Conservation (phyloP, 495 filamentous ascomycete species). For the Podospora anserina region DNA sequence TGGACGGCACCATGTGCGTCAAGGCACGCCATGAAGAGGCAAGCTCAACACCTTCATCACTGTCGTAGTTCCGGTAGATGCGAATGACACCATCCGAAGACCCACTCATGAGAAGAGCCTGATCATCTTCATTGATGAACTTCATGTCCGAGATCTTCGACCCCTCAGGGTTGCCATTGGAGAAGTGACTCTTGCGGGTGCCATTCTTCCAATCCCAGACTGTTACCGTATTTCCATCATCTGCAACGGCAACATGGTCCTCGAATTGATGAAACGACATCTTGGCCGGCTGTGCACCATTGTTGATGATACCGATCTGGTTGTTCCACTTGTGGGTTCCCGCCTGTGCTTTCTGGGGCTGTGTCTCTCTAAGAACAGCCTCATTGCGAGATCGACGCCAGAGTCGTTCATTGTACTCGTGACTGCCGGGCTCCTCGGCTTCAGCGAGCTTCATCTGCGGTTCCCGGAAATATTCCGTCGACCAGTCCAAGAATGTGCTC, state of each 20-base stretch:
- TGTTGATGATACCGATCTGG: constrained; percentile 73
- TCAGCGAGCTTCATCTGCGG: constrained; percentile 97
- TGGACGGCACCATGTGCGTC: constrained; percentile 87
- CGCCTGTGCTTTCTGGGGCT: constrained; percentile 85
- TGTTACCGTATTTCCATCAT: constrained; percentile 82
- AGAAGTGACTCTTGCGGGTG: constrained; percentile 75
- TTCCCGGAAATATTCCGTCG: constrained; percentile 96
- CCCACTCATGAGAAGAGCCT: constrained; percentile 89
- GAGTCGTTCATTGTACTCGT: constrained; percentile 93
- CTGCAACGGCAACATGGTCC: constrained; percentile 88
- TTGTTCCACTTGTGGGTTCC: constrained; percentile 81
- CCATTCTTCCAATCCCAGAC: constrained; percentile 91
- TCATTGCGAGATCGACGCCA: constrained; percentile 95
- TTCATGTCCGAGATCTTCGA: constrained; percentile 91
- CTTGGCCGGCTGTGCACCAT: constrained; percentile 79
- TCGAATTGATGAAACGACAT: constrained; percentile 98
- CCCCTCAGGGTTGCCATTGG: constrained; percentile 85
- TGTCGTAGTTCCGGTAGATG: constrained; percentile 88
- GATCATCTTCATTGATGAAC: constrained; percentile 98
- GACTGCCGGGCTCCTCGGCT: constrained; percentile 90
- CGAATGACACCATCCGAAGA: constrained; percentile 92
- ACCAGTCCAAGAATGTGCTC: constrained; percentile 90
- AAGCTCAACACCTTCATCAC: constrained; percentile 69
- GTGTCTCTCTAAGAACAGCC: constrained; percentile 82
- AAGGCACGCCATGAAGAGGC: constrained; percentile 88